Base-by-base conservation (phyloP, 2,329 filamentous ascomycete genomes). In the Fusarium sambucinum region DNA sequence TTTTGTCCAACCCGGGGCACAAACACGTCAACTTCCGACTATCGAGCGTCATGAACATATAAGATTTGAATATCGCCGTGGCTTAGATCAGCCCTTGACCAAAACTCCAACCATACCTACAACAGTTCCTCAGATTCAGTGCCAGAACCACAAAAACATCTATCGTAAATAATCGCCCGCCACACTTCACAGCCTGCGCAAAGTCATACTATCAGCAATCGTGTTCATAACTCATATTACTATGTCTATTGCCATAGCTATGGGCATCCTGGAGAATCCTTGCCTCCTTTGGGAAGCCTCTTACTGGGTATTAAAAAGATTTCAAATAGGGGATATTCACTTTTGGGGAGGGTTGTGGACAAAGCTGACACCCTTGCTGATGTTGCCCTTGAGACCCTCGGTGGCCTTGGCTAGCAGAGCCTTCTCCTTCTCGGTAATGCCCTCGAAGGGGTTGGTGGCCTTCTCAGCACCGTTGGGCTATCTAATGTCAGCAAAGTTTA, bases 321-420 rank as follows among this genome's bases (percentile, higher is more conserved):
- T 46, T 58, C 60, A 66, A 72, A 59, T 73, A 75, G 74, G 76
- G 74, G 60, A 66, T 76, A 76, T 80, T 92, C 89, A 94, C 92
- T 94, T 94, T 89, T 93, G 89, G 78, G 93, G 91, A 80, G 92
- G 89, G 87, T 91, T 94, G 85, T 92, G 87, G 81, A 90, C 90
- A 80, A 98, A 99, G 79, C 90, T 89, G 78, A 97, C 85, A 79
- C 96, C 96, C 89, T 98, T 97, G 77, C 88, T 84, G 80, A 99
- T 97, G 85, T 98, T 98, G 84, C 89, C 90, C 86, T 94, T 92
- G 68, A 98, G 89, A 72, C 91, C 95, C 74, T 88, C 85, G 79
- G 92, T 86, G 79, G 87, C 89, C 77, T 88, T 90, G 75, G 91
- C 85, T 75, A 98, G 87, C 70, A 98, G 89, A 76, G 87, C 89